Percentiles rank a stretch among this genome's conserved stretches.
Evolutionary conservation across 371 early-diverging fungal genomes (phyloP).

Genomic region (Actinomortierella ambigua): DNA sequence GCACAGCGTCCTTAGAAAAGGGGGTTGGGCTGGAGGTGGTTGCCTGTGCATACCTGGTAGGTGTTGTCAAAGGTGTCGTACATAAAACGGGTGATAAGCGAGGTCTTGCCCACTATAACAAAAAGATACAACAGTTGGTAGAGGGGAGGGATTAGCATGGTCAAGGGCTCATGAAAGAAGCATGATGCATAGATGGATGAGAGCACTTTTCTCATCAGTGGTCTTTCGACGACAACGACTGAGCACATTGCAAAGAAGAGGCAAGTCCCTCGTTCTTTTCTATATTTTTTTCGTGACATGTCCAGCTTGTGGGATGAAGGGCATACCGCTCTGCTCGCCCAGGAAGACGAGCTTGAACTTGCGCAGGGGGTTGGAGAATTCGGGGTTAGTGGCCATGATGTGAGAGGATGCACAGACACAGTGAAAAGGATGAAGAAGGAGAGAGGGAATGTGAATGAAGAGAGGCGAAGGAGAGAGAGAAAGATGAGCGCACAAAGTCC

Average conservation of each 20-base stretch:
- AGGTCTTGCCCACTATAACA: conserved; percentile 96
- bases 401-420: background rate
- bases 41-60: conserved; percentile 75
- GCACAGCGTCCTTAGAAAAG: background rate
- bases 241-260: no score
- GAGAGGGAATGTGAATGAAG: background rate
- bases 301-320: background rate
- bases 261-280: no score
- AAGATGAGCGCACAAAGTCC: no score
- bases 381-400: conserved; percentile 48
- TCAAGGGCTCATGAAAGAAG: no score
- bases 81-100: conserved; percentile 98
- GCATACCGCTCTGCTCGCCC: conserved; percentile 94
- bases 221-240: no score
- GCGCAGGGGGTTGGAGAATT: conserved; percentile 70
- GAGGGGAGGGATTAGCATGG: background rate
- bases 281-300: no score
- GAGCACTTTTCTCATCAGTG: no score
- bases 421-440: background rate
- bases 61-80: conserved; percentile 98
- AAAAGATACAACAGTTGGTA: background rate
- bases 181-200: no score
- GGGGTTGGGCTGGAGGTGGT: no score
- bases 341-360: conserved; percentile 94
- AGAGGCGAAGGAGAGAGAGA: background rate